These are phyloP conservation scores for Salisapilia sapeloensis DNA, from an alignment of 352 stramenopile genomes.

Conservation along the genomic window DNA sequence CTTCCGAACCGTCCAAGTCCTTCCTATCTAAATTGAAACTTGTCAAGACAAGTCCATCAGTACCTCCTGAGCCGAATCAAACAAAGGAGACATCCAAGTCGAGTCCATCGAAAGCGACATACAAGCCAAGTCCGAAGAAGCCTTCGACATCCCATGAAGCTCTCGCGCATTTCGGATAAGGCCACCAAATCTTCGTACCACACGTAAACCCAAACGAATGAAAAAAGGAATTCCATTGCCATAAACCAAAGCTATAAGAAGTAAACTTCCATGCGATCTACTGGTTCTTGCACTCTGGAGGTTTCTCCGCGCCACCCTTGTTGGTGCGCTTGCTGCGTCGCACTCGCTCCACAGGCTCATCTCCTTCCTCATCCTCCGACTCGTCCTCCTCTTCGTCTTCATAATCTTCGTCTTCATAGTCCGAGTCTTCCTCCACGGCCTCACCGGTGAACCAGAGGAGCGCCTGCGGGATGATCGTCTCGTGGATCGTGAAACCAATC, in stretches of 20 bases:
- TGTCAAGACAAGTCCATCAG: too few species aligned
- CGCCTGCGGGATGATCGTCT: slow-evolving; percentile 76
- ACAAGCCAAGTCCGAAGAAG: too few species aligned
- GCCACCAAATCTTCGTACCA: neutral
- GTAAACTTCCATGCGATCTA: slow-evolving; percentile 30
- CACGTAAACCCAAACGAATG: neutral
- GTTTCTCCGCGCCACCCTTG: slow-evolving; percentile 51
- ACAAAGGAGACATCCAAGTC: too few species aligned
- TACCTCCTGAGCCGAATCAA: too few species aligned
- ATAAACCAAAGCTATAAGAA: slow-evolving; percentile 1
- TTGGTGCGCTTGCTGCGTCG: slow-evolving; percentile 26
- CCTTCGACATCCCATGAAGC: too few species aligned
- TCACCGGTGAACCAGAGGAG: slow-evolving; percentile 79
- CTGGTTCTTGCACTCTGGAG: slow-evolving; percentile 82
- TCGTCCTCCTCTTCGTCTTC: slow-evolving; percentile 42
- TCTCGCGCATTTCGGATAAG: too few species aligned
- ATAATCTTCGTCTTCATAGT: slow-evolving; percentile 68
- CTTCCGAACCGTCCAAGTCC: too few species aligned
- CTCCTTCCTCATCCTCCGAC: slow-evolving; percentile 39
- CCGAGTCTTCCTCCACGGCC: slow-evolving; percentile 56
- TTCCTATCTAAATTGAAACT: too few species aligned
- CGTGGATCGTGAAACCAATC: slow-evolving; percentile 77
- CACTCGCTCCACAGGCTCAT: slow-evolving; percentile 35
- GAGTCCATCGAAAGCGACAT: too few species aligned
- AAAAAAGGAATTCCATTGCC: neutral